A percentile compares a stretch with the other conserved stretches of the same genome.
These are phyloP conservation scores for Claviceps sorghi DNA, from an alignment of 2,329 filamentous ascomycete species.

Conservation along the genomic window DNA sequence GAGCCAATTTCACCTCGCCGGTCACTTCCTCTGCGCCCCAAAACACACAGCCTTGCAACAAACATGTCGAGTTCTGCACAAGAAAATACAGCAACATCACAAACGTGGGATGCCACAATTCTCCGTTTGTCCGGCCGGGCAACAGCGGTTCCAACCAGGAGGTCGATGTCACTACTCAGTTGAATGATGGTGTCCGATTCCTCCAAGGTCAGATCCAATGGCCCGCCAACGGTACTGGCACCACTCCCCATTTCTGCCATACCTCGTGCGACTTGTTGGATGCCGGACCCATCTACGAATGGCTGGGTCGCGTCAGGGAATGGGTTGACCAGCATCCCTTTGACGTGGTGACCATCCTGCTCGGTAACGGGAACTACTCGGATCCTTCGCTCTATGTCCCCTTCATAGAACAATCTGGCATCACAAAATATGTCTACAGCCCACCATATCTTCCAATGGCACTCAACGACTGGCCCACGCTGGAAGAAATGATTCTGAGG, in stretches of 20 bases:
- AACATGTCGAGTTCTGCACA: conserved; percentile 59
- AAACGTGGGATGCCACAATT: conserved; percentile 65
- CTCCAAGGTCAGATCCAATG: conserved; percentile 50
- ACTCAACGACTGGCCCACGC: conserved; percentile 67
- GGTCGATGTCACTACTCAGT: conserved; percentile 50
- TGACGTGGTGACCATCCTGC: conserved; percentile 75
- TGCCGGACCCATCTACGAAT: conserved; percentile 60
- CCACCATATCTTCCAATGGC: conserved; percentile 58
- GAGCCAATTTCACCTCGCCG: conserved; percentile 25
- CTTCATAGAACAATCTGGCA: conserved; percentile 56
- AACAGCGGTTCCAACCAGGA: conserved; percentile 66
- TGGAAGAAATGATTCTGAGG: conserved; percentile 58
- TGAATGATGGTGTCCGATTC: conserved; percentile 61
- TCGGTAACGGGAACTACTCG: conserved; percentile 73
- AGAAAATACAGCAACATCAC: conserved; percentile 73
- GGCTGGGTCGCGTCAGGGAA: conserved; percentile 50
- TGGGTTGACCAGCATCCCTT: conserved; percentile 71
- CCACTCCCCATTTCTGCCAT: conserved; percentile 61
- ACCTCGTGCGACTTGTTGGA: conserved; percentile 71
- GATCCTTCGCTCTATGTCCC: conserved; percentile 46
- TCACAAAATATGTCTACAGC: conserved; percentile 58
- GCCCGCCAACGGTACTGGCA: conserved; percentile 28
- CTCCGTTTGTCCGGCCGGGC: conserved; percentile 55
- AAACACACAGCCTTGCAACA: conserved; percentile 71
- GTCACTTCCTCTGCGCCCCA: conserved; percentile 29